Evolutionary conservation across 129 eudicot genomes (phyloP), one percentile per base, ranked within the genome.

Genomic region (Scalesia atractyloides): DNA sequence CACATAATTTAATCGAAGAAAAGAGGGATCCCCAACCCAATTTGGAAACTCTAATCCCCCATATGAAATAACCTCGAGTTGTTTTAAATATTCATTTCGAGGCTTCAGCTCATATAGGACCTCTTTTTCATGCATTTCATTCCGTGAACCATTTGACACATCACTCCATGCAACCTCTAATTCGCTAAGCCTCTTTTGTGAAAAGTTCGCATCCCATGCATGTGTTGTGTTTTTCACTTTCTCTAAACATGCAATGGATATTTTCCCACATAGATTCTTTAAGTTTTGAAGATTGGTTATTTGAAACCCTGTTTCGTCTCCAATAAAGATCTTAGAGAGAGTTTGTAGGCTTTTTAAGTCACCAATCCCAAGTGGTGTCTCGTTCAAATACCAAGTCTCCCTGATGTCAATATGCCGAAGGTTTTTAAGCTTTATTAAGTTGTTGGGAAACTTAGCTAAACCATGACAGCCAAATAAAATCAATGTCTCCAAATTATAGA

Each of bases 401-500:
- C 79, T 34, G 12, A 50, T 75, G 24, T 87, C 84, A 68, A 84
- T 78, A 79, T 84, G 86, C 15, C 83, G 69, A 6, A 87, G 58
- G 59, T 73, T 81, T 7, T 60, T 56, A 16, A 87, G 59, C 16
- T 76, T 44, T 30, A 51, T 63, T 24, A 79, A n/a, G 39, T 36
- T 34, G 1, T 74, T 46, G 5, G 86, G 84, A 64, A 84, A 34
- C 74, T 76, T 81, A 18, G 13, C 3, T 43, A 84, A 36, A 19
- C 8, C 4, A 1, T 33, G 15, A 39, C 92, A 87, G 10, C 76
- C 63, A 24, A 52, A 14, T 16, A 81, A 17, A 0, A 76, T 50
- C 56, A 87, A 37, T 24, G 89, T 87, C 39, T 87, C 74, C 19
- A 87, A 76, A 39, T 75, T 68, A 74, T 54, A 64, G 53, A 82